Conservation (phyloP, 2,329 filamentous ascomycete genomes). For the Exophiala mesophila region DNA sequence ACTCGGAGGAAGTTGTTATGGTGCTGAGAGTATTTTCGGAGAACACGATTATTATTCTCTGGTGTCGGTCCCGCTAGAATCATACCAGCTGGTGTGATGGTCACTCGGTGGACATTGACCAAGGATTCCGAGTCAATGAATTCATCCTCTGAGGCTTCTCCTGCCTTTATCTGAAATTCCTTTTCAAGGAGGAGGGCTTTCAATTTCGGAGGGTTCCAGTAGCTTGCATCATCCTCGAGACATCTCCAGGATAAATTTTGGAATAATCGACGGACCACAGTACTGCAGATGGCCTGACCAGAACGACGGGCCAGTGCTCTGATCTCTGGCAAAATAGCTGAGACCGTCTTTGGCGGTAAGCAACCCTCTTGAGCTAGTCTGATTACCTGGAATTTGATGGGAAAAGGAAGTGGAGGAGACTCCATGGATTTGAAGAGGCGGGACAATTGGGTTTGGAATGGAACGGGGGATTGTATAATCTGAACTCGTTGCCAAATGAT, state of each 20-base stretch:
- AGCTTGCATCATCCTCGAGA: slow-evolving; percentile 45
- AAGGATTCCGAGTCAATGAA: slow-evolving; percentile 22
- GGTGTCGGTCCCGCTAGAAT: slow-evolving; percentile 45
- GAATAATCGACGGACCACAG: slow-evolving; percentile 52
- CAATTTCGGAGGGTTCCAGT: slow-evolving; percentile 40
- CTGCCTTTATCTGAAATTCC: slow-evolving; percentile 35
- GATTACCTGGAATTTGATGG: slow-evolving; percentile 58
- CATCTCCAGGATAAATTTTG: slow-evolving; percentile 51
- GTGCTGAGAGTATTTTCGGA: slow-evolving; percentile 59
- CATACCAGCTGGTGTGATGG: slow-evolving; percentile 57
- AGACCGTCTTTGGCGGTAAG: slow-evolving; percentile 52
- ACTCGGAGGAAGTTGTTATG: slow-evolving; percentile 65
- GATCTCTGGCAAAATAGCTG: slow-evolving; percentile 45
- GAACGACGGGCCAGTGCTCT: slow-evolving; percentile 29
- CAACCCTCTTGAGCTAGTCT: slow-evolving; percentile 60
- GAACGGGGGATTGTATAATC: slow-evolving; percentile 6
- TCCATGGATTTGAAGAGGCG: slow-evolving; percentile 31
- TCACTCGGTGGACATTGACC: slow-evolving; percentile 50
- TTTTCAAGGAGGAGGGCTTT: slow-evolving; percentile 36
- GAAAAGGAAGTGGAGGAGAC: slow-evolving; percentile 45
- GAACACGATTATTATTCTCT: slow-evolving; percentile 65
- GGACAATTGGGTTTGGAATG: slow-evolving; percentile 22
- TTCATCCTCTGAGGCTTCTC: slow-evolving; percentile 24
- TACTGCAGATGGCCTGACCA: slow-evolving; percentile 42
- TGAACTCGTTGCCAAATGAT: slow-evolving; percentile 24